Conservation (phyloP, 2,329 filamentous ascomycete genomes). For the Chrysosporium queenslandicum region DNA sequence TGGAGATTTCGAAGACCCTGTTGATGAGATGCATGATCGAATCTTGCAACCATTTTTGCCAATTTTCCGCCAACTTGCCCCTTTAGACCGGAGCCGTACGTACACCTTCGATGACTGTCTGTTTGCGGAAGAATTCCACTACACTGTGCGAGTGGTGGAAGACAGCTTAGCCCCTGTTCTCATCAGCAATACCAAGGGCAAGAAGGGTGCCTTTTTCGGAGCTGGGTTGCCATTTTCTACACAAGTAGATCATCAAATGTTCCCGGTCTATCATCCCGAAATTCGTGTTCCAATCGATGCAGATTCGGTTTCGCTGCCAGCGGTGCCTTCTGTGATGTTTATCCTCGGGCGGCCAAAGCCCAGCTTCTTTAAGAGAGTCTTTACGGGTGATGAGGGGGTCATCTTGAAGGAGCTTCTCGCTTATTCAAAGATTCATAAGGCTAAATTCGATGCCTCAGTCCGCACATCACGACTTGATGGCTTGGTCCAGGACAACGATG, state of each 20-base stretch:
- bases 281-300: slow-evolving; percentile 15
- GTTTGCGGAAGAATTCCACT: slow-evolving; percentile 16
- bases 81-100: slow-evolving; percentile 10
- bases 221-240: slow-evolving; percentile 9
- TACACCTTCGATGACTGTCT: slow-evolving; percentile 16
- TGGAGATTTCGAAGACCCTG: slow-evolving; percentile 15
- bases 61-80: slow-evolving; percentile 13
- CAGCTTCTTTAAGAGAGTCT: slow-evolving; percentile 19
- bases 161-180: slow-evolving; percentile 3
- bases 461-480: slow-evolving; percentile 16
- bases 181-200: not conserved
- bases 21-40: slow-evolving; percentile 15
- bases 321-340: slow-evolving; percentile 16
- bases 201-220: not conserved
- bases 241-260: slow-evolving; percentile 14
- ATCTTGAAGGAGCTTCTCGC: slow-evolving; percentile 4
- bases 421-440: slow-evolving; percentile 13
- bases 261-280: slow-evolving; percentile 16
- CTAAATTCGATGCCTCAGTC: slow-evolving; percentile 11
- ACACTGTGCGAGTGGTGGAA: slow-evolving; percentile 10
- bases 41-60: slow-evolving; percentile 15
- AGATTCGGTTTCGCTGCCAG: slow-evolving; percentile 14
- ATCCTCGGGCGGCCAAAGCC: slow-evolving; percentile 12
- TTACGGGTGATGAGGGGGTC: slow-evolving; percentile 14
- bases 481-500: slow-evolving; percentile 8